Evolutionary conservation across 208 protist species (phyloP), one percentile per base, ranked within the genome.

Genomic region (Kentomonas sorsogonicus): DNA sequence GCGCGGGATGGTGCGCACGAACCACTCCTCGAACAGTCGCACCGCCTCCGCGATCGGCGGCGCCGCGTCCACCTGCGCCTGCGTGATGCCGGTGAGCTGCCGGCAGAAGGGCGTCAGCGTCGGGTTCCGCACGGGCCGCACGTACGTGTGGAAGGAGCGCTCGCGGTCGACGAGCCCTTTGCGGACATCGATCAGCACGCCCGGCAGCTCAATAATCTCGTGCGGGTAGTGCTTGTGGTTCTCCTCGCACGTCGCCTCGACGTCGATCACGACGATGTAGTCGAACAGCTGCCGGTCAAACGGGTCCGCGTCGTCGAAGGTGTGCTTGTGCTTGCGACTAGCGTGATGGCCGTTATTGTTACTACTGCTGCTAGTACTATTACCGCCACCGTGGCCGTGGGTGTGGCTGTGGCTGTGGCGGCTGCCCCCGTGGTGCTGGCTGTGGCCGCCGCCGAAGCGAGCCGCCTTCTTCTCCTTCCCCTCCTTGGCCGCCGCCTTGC

Each of bases 131-230:
- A 60, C 67, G 20, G 96, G 96, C 71, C 84, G 85, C 15, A 97
- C 81, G 60, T 93, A 98, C 3, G 81, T 86, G 66, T 86, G 88
- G 48, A 96, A 96, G 20, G 86, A 92, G 10, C 72, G 73, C 18
- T 76, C 54, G 11, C 69, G 65, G 50, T 92, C 77, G 7, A 91
- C 72, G 51, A 88, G 52, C 15, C 86, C 73, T 6, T 66, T 68
- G 5, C 74, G 79, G 9, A 89, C 85, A 48, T 95, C 79, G 58
- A 98, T 64, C 7, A 97, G 63, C 1, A 98, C 75, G 11, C 80
- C 83, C 15, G 96, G 93, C 25, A 97, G 77, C 63, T 98, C 96
- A 56, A 98, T 98, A 40, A 98, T 86, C 73, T 98, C 96, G 65
- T 98, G 80, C 36, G 77, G 83, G 52, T 88, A 94, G 50, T 66